phyloP scores from a whole-genome alignment of 306 rosid species.

The Cicer yamashitae region DNA sequence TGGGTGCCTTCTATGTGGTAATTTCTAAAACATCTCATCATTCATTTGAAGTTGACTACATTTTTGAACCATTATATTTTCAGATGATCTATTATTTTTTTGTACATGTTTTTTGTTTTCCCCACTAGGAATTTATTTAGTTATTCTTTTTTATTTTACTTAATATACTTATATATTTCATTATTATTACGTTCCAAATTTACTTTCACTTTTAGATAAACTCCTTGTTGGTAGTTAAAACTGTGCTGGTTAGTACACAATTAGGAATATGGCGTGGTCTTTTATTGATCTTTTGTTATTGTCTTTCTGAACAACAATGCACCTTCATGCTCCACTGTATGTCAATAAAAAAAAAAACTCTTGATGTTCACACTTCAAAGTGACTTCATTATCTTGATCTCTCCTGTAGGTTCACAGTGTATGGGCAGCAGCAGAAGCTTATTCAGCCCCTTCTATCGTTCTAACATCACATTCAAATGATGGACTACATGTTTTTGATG shows the following conservation, averaged over 20 bases:
- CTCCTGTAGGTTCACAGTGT: conserved; percentile 90
- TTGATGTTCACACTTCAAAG: conserved; percentile 6
- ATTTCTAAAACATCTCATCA: conserved; percentile 37
- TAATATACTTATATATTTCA: conserved; percentile 4
- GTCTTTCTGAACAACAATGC: not conserved
- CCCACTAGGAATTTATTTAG: conserved; percentile 29
- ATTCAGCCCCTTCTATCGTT: conserved; percentile 99
- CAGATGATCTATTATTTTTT: conserved; percentile 19
- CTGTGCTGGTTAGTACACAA: conserved; percentile 5
- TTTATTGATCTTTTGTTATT: not conserved
- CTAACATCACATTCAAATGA: conserved; percentile 83
- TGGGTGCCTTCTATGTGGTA: conserved; percentile 99
- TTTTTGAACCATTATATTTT: conserved; percentile 38
- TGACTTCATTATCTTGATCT: conserved; percentile 31
- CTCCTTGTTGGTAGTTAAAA: conserved; percentile 24
- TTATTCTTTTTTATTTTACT: conserved; percentile 22
- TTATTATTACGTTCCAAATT: conserved; percentile 12
- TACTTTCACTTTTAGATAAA: conserved; percentile 24
- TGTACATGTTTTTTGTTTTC: not conserved
- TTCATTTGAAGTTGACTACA: conserved; percentile 34
- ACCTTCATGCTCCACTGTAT: not conserved
- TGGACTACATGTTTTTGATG: conserved; percentile 98
- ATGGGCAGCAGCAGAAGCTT: conserved; percentile 99
- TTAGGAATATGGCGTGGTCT: conserved; percentile 23
- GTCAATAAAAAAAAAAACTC: not conserved